These are phyloP conservation scores for Lipomyces sp. DNA, from an alignment of 805 yeast species.

Conservation along the genomic window DNA sequence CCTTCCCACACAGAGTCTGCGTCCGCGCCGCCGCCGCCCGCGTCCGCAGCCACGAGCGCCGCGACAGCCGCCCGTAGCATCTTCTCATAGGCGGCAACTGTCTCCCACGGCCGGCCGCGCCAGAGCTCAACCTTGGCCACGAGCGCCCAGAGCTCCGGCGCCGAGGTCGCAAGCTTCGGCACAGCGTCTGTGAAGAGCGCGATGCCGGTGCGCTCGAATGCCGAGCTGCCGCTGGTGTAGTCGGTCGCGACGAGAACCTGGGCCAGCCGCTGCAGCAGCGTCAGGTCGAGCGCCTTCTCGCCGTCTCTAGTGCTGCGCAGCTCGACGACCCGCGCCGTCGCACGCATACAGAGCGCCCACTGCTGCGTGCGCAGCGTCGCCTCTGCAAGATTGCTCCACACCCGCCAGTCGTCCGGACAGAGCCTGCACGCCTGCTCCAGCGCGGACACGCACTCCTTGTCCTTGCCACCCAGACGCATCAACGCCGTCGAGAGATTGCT, in stretches of 20 bases:
- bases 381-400: conserved; percentile 81
- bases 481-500: conserved; percentile 83
- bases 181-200: conserved; percentile 68
- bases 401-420: conserved; percentile 71
- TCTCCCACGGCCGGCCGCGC: conserved; percentile 84
- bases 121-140: conserved; percentile 84
- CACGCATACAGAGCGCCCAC: conserved; percentile 84
- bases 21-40: conserved; percentile 56
- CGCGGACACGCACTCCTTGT: conserved; percentile 63
- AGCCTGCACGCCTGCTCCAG: conserved; percentile 69
- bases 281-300: conserved; percentile 67
- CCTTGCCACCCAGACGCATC: conserved; percentile 56
- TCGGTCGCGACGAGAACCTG: conserved; percentile 52
- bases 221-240: conserved; percentile 40
- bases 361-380: conserved; percentile 79
- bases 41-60: conserved; percentile 60
- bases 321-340: conserved; percentile 61
- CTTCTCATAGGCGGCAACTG: conserved; percentile 79
- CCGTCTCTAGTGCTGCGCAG: conserved; percentile 55
- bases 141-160: conserved; percentile 72
- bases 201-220: conserved; percentile 65
- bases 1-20: conserved; percentile 53
- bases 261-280: conserved; percentile 69
- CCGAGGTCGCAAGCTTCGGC: conserved; percentile 64
- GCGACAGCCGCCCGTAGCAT: conserved; percentile 68